Evolutionary conservation across 345 rosid genomes (phyloP).

Genomic region (Sonneratia caseolaris): DNA sequence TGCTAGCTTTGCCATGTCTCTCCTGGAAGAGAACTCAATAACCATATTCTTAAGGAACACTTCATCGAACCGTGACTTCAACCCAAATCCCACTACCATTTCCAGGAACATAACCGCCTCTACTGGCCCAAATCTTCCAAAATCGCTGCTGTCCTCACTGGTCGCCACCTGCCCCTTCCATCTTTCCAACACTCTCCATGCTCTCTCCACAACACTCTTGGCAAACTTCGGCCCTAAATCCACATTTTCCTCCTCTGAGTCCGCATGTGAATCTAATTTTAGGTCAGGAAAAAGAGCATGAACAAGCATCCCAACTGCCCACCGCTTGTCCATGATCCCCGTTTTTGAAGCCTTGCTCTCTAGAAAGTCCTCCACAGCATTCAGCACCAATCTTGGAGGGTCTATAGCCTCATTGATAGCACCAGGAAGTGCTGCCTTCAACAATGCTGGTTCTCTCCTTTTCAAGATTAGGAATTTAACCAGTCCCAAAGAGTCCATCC

Average conservation of each 20-base stretch:
- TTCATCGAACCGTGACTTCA: constrained; percentile 33
- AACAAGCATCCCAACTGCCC: constrained; percentile 48
- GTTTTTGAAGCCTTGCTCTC: constrained; percentile 22
- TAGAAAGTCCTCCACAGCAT: constrained; percentile 46
- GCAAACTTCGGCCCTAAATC: constrained; percentile 20
- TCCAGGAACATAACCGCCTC: constrained; percentile 54
- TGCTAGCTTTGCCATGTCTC: constrained; percentile 51
- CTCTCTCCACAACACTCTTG: constrained; percentile 28
- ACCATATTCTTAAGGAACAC: constrained; percentile 40
- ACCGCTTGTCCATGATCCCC: constrained; percentile 48
- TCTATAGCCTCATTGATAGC: constrained; percentile 41
- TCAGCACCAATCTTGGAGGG: constrained; percentile 35
- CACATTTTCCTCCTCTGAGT: neutral
- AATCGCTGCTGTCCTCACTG: constrained; percentile 12
- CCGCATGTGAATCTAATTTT: neutral
- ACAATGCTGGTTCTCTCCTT: constrained; percentile 37
- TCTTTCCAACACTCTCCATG: constrained; percentile 20
- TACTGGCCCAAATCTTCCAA: constrained; percentile 30
- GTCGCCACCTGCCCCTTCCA: constrained; percentile 28
- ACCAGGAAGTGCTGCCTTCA: constrained; percentile 32
- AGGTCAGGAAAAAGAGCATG: constrained; percentile 41
- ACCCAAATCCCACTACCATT: constrained; percentile 36
- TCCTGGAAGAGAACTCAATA: constrained; percentile 34
- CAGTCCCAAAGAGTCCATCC: constrained; percentile 35
- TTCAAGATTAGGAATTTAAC: constrained; percentile 27